Evolutionary conservation across 106 monocot genomes (phyloP), one percentile per base, ranked within the genome.

Genomic region (Dendrobium chrysotoxum): DNA sequence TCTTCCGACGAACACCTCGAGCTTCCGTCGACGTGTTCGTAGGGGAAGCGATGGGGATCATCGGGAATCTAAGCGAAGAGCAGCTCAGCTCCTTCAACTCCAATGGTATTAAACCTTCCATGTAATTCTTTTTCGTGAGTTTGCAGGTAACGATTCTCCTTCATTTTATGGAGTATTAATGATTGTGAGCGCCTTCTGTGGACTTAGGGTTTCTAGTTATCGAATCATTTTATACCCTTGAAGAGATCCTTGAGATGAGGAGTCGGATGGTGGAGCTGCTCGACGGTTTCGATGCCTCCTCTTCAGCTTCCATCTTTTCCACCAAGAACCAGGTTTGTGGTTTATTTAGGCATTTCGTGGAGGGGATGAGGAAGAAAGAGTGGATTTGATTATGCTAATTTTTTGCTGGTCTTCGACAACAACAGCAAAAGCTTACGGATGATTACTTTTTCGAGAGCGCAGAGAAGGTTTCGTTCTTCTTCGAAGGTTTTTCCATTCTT

Each of bases 401-500:
- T 47, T 21, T 80, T 55, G 76, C 9, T 82, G 28, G 1, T 65
- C 42, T 81, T 42, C 66, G 85, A 39, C 20, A 20, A 74, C 9
- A 26, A 76, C 86, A 99, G 98, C 79, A 71, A 76, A 66, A 91
- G 31, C 7, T 44, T 50, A 92, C 95, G 54, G 91, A 92, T 53
- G 83, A 91, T 10, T 93, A 95, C 80, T 98, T 95, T 81, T 98
- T 84, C 64, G 86, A 98, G 72, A 95, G 98, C 61, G 91, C 92
- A 0, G 92, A 98, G 81, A 94, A 95, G n/a, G 86, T 95, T 54
- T 95, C 98, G 4, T 99, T 99, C 81, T 98, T 98, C 89, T 98
- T 98, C 68, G 97, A 98, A 81, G 97, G 97, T 98, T 76, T 46
- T 26, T 46, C 41, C 4, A 46, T 47, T 76, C 23, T 13, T 26